Conservation (phyloP, 169 alveolate species). For the Perkinsus marinus region DNA sequence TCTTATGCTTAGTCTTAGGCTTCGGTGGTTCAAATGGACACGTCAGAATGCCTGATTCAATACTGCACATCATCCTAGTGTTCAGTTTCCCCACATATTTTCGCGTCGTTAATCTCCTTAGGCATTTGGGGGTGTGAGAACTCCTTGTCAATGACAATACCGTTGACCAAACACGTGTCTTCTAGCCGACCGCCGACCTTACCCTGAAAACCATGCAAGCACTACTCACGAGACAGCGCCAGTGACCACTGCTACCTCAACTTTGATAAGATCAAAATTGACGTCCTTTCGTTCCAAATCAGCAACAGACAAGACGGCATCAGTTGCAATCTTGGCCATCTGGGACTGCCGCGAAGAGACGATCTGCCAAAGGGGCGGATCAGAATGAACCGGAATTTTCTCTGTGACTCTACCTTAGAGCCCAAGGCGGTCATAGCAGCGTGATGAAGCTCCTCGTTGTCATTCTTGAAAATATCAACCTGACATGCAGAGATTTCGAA, state of each 20-base stretch:
- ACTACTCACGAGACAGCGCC: not conserved
- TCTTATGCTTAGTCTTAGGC: slow-evolving; percentile 96
- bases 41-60: slow-evolving; percentile 71
- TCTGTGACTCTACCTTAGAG: slow-evolving; percentile 78
- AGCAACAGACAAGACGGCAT: slow-evolving; percentile 92
- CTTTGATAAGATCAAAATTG: slow-evolving; percentile 92
- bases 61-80: not conserved
- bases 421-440: slow-evolving; percentile 94
- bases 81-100: slow-evolving; percentile 32
- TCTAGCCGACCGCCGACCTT: slow-evolving; percentile 93
- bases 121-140: slow-evolving; percentile 97
- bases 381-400: slow-evolving; percentile 10
- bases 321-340: slow-evolving; percentile 84
- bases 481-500: slow-evolving; percentile 20
- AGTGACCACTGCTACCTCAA: slow-evolving; percentile 1
- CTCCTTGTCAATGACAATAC: slow-evolving; percentile 91
- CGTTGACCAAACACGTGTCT: slow-evolving; percentile 72
- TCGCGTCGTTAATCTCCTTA: slow-evolving; percentile 83
- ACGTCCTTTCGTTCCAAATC: slow-evolving; percentile 92
- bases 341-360: slow-evolving; percentile 66
- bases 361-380: not conserved
- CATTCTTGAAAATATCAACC: slow-evolving; percentile 46
- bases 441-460: slow-evolving; percentile 40
- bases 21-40: slow-evolving; percentile 99
- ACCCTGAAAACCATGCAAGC: slow-evolving; percentile 37